Evolutionary conservation across 495 filamentous ascomycete genomes (phyloP).

Genomic region (Penicillium diatomitis): DNA sequence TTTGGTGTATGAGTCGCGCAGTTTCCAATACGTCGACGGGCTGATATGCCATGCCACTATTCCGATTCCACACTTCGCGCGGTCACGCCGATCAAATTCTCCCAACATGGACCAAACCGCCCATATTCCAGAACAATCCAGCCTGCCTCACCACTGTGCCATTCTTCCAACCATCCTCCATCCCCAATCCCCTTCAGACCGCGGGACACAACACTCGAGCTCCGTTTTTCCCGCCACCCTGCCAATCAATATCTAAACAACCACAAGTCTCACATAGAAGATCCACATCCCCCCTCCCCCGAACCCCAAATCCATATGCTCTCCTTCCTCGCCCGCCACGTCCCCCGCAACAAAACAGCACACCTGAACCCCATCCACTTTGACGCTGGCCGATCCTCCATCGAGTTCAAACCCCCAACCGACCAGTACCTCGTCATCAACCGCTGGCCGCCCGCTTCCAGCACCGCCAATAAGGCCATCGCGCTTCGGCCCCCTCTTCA

Average conservation of each 20-base stretch:
- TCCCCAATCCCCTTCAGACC: too few relatives aligned
- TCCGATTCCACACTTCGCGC: too few relatives aligned
- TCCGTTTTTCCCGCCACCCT: neutral
- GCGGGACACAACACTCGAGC: too few relatives aligned
- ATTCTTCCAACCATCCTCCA: too few relatives aligned
- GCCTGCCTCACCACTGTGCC: too few relatives aligned
- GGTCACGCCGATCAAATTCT: too few relatives aligned
- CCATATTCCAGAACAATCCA: too few relatives aligned
- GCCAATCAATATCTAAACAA: neutral
- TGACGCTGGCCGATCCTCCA: constrained; percentile 5
- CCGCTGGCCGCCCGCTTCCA: constrained; percentile 9
- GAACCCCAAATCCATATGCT: constrained; percentile 1
- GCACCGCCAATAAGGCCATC: constrained; percentile 1
- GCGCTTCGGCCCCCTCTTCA: constrained; percentile 7
- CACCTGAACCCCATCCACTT: constrained; percentile 3
- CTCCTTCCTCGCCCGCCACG: constrained; percentile 3
- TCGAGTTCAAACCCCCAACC: constrained; percentile 6
- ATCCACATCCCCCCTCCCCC: neutral
- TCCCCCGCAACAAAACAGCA: constrained; percentile 2
- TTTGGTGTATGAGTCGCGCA: too few relatives aligned
- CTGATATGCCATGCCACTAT: too few relatives aligned
- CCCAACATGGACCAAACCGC: too few relatives aligned
- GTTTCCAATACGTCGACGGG: too few relatives aligned
- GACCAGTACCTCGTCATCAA: constrained; percentile 10
- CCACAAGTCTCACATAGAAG: neutral